Evolutionary conservation across 2,329 filamentous ascomycete species (phyloP).

Genomic region (Pseudogymnoascus sp.): DNA sequence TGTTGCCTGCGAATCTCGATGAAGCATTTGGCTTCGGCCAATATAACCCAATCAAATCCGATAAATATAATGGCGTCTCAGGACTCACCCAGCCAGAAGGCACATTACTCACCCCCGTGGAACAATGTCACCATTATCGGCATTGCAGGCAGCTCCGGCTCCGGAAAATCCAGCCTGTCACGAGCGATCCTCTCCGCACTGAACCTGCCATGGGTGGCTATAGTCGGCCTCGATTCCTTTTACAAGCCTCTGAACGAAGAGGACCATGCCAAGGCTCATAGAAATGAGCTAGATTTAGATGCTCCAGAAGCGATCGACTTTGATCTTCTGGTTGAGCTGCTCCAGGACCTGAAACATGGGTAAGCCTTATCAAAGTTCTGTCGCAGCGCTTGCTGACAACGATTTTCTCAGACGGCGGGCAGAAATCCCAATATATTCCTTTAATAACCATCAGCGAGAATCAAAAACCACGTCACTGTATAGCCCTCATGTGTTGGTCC

Average conservation of each 20-base stretch:
- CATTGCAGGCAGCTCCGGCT: constrained; percentile 90
- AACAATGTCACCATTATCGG: constrained; percentile 94
- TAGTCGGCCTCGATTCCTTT: constrained; percentile 97
- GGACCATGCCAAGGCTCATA: constrained; percentile 73
- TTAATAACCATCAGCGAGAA: constrained; percentile 79
- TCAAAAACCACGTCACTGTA: constrained; percentile 82
- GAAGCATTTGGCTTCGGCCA: neutral
- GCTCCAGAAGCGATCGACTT: constrained; percentile 93
- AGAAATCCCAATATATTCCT: constrained; percentile 92
- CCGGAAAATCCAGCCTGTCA: constrained; percentile 87
- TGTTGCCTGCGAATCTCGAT: neutral
- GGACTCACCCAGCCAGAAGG: constrained; percentile 38
- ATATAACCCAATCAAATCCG: constrained; percentile 5
- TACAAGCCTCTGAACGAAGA: constrained; percentile 84
- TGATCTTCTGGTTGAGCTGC: constrained; percentile 71
- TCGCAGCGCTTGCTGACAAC: neutral
- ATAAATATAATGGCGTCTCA: constrained; percentile 26
- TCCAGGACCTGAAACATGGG: constrained; percentile 87
- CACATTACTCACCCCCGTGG: constrained; percentile 91
- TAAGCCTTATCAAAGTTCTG: constrained; percentile 38
- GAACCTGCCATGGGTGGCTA: constrained; percentile 95
- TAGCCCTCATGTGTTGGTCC: constrained; percentile 88
- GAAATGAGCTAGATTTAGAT: constrained; percentile 94
- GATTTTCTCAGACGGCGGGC: constrained; percentile 45
- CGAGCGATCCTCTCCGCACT: constrained; percentile 84